Evolutionary conservation across 2,329 filamentous ascomycete genomes (phyloP).

Genomic region (Leptodontidium sp.): DNA sequence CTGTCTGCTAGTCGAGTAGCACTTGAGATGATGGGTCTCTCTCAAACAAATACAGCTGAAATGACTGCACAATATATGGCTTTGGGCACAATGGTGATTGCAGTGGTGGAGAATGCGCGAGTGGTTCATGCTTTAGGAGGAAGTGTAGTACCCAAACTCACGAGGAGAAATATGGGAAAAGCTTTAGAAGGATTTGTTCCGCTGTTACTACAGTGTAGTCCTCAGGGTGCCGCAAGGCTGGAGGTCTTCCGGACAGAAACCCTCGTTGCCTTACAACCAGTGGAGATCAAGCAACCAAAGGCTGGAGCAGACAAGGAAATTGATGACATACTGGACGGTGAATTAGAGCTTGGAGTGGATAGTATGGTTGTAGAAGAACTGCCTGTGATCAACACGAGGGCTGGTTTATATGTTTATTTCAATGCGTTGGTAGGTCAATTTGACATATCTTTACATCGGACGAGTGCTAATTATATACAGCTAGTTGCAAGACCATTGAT

Average conservation of each 20-base stretch:
- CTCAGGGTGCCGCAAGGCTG: constrained; percentile 57
- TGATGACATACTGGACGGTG: constrained; percentile 65
- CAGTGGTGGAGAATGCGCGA: constrained; percentile 65
- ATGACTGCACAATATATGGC: constrained; percentile 70
- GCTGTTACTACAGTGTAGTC: constrained; percentile 63
- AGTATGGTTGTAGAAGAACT: constrained; percentile 64
- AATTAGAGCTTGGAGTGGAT: constrained; percentile 57
- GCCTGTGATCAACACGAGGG: constrained; percentile 76
- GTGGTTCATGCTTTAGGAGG: constrained; percentile 63
- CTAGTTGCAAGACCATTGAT: constrained; percentile 83
- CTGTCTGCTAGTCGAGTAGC: constrained; percentile 59
- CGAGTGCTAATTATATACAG: constrained; percentile 56
- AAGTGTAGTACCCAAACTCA: constrained; percentile 60
- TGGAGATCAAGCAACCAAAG: constrained; percentile 58
- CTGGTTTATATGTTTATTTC: constrained; percentile 85
- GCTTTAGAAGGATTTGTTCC: constrained; percentile 62
- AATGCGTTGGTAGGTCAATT: constrained; percentile 74
- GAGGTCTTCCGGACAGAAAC: constrained; percentile 66
- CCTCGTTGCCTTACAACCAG: constrained; percentile 62
- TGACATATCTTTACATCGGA: neutral
- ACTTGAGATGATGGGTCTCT: constrained; percentile 52
- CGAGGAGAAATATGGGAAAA: constrained; percentile 52
- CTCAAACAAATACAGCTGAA: constrained; percentile 56
- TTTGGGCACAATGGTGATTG: constrained; percentile 69
- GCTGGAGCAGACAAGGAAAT: constrained; percentile 57